These are phyloP conservation scores for Coleophoma cylindrospora DNA, from an alignment of 2,329 filamentous ascomycete genomes.

Conservation along the genomic window DNA sequence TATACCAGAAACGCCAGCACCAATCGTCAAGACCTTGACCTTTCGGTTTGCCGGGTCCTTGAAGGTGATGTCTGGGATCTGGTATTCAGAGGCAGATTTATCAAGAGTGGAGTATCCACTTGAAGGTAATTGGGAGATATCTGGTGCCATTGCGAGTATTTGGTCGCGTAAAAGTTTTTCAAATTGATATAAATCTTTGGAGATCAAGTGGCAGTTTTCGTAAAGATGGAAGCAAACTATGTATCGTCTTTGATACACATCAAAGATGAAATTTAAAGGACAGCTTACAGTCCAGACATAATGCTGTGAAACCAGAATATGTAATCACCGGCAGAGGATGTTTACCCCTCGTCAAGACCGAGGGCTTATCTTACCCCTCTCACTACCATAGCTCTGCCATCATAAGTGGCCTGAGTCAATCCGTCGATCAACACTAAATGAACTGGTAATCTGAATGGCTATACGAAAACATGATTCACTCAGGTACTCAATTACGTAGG, in stretches of 20 bases:
- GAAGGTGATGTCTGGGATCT: conserved; percentile 13
- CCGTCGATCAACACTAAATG: no score
- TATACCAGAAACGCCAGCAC: conserved; percentile 41
- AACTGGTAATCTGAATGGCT: no score
- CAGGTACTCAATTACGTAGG: no score
- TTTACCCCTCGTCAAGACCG: neutral
- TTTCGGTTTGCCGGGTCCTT: conserved; percentile 33
- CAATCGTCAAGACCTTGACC: conserved; percentile 40
- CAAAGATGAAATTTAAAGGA: no score
- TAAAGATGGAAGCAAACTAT: no score
- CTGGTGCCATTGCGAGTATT: conserved; percentile 11
- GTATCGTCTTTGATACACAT: no score
- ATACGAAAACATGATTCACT: no score
- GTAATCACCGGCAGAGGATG: neutral
- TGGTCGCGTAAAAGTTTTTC: neutral
- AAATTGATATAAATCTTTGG: neutral
- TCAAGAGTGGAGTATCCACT: neutral
- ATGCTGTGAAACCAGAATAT: no score
- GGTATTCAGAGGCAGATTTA: conserved; percentile 1
- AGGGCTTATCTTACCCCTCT: neutral
- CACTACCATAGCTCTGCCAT: neutral
- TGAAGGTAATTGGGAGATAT: conserved; percentile 9
- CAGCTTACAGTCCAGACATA: no score
- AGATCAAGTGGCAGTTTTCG: no score
- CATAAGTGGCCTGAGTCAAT: no score